Evolutionary conservation across 176 grass and related monocot genomes (phyloP), one percentile per base, ranked within the genome.

Genomic region (Oropetium thomaeum): DNA sequence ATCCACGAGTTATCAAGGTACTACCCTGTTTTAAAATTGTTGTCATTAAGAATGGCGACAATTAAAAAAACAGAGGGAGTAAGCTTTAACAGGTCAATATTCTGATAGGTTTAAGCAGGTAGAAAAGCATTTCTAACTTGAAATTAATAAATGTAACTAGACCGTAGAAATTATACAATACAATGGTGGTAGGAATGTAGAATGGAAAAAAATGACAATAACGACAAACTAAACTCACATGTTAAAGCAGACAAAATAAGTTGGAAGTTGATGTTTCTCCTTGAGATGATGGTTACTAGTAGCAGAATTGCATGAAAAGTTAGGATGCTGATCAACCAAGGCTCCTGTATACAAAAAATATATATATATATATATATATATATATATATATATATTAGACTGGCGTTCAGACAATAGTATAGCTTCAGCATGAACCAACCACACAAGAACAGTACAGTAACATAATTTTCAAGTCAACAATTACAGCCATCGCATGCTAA

Each of bases 211-310:
- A 55, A 44, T 3, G 49, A 13, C 0, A 29, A 27, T 0, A 13
- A 30, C 32, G 27, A 33, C 3, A 69, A 67, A n/a, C 17, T 48
- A 20, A 39, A 85, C 92, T 85, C 74, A 96, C 89, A 89, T 69
- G 92, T 74, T 43, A 96, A 81, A 42, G 86, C 75, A 42, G 93
- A 96, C 32, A 96, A 52, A 33, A 83, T 80, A 51, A 97, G 86
- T 68, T 93, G 94, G 73, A 97, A 93, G 60, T 97, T 97, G 43
- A 97, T 26, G 58, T 87, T 93, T 82, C 86, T 93, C 88, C 94
- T 97, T 8, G 88, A 87, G 37, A 91, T 61, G 74, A 97, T 85
- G 53, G 89, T 90, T 79, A 85, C 76, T 49, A 97, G 60, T 17
- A 97, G 88, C 81, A 93, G 79, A 78, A 91, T 39, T 30, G 71